Conservation (phyloP, 192 early-diverging fungal genomes). For the Gaertneriomyces semiglobifer region DNA sequence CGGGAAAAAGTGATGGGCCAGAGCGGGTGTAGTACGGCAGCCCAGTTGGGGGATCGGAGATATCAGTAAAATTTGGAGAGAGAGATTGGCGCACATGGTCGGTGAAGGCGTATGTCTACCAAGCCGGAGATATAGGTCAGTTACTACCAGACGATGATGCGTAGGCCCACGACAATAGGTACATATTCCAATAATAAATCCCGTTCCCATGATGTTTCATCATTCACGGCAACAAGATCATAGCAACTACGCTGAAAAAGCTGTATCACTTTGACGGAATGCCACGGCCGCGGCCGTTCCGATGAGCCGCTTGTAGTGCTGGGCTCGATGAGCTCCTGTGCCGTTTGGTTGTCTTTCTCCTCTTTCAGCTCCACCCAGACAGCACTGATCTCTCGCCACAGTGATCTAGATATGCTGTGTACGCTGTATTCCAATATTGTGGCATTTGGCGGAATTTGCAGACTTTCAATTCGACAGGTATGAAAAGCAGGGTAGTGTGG, state of each 20-base stretch:
- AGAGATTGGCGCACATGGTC: slow-evolving; percentile 14
- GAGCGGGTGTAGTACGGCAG: slow-evolving; percentile 66
- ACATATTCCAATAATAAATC: slow-evolving; percentile 74
- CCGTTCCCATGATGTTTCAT: slow-evolving; percentile 71
- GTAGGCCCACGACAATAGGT: slow-evolving; percentile 29
- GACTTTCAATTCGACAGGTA: too few relatives aligned
- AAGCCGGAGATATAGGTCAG: slow-evolving; percentile 1
- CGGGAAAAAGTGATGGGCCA: slow-evolving; percentile 80
- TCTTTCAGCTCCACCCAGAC: too few relatives aligned
- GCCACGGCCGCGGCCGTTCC: too few relatives aligned
- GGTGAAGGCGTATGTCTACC: slow-evolving; percentile 71
- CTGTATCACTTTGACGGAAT: too few relatives aligned
- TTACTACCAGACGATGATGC: not conserved
- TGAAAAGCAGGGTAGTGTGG: too few relatives aligned
- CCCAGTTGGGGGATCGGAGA: slow-evolving; percentile 89
- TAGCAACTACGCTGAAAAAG: slow-evolving; percentile 66
- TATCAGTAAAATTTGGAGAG: slow-evolving; percentile 45
- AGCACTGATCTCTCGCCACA: too few relatives aligned
- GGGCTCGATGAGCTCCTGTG: too few relatives aligned
- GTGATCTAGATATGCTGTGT: too few relatives aligned
- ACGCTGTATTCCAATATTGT: too few relatives aligned
- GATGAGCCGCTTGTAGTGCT: too few relatives aligned
- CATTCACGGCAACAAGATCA: slow-evolving; percentile 74
- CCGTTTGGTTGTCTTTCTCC: too few relatives aligned
- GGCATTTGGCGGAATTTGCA: too few relatives aligned